These are phyloP conservation scores for Sporothrix variecibatus DNA, from an alignment of 2,329 filamentous ascomycete genomes.

Conservation along the genomic window DNA sequence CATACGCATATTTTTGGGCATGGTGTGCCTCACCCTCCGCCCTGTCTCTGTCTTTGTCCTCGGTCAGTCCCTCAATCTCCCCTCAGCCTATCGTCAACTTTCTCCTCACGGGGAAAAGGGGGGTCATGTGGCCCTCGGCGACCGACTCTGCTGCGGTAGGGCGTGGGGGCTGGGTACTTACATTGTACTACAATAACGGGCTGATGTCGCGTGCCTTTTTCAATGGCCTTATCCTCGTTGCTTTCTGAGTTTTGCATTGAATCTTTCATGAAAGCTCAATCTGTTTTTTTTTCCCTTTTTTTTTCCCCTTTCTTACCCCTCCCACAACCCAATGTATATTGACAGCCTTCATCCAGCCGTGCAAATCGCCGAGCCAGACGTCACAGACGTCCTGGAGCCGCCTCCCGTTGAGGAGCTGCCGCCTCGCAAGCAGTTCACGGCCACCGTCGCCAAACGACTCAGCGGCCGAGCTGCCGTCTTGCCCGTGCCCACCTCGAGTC, in stretches of 20 bases:
- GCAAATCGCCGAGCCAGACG: slow-evolving; percentile 58
- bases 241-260: neutral
- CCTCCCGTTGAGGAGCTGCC: slow-evolving; percentile 41
- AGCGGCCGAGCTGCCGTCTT: slow-evolving; percentile 46
- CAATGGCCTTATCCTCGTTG: neutral
- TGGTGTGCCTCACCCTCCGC: neutral
- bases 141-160: neutral
- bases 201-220: slow-evolving; percentile 1
- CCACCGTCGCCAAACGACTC: slow-evolving; percentile 46
- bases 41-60: neutral
- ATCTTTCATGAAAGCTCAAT: neutral
- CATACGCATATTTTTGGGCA: neutral
- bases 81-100: neutral
- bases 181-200: neutral
- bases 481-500: slow-evolving; percentile 44
- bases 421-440: slow-evolving; percentile 49
- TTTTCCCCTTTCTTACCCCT: neutral
- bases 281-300: neutral
- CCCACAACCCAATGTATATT: neutral
- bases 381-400: slow-evolving; percentile 21
- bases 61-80: neutral
- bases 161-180: neutral
- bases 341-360: slow-evolving; percentile 46
- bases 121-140: slow-evolving; percentile 12
- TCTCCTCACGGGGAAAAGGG: neutral